phyloP scores from a whole-genome alignment of 1,284 basidiomycete genomes.

The Fomitopsis betulina region DNA sequence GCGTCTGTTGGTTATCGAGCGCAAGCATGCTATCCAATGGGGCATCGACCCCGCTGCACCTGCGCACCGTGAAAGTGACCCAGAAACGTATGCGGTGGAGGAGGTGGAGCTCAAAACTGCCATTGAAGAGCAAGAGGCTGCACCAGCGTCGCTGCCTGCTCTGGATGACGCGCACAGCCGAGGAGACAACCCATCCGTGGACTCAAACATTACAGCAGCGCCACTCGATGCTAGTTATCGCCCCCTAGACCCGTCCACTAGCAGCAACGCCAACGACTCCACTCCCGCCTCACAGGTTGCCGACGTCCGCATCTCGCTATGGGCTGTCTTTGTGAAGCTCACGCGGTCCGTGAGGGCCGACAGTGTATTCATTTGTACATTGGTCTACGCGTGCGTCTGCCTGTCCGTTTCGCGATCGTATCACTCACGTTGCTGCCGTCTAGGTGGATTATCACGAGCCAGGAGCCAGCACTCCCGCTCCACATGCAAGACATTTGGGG shows the following conservation, averaged over 20 bases:
- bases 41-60: constrained; percentile 40
- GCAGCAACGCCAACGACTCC: too few species aligned
- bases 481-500: constrained; percentile 58
- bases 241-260: too few species aligned
- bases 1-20: constrained; percentile 60
- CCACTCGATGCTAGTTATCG: too few species aligned
- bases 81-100: background rate
- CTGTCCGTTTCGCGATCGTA: background rate
- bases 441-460: constrained; percentile 49
- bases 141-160: background rate
- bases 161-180: too few species aligned
- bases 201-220: too few species aligned
- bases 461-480: constrained; percentile 66
- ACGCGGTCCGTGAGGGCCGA: constrained; percentile 52
- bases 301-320: constrained; percentile 10
- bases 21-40: constrained; percentile 50
- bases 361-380: constrained; percentile 44
- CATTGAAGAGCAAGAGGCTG: background rate
- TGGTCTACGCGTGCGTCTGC: constrained; percentile 56
- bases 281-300: background rate
- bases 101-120: constrained; percentile 1
- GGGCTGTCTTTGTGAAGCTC: constrained; percentile 39
- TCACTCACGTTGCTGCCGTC: background rate
- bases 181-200: too few species aligned
- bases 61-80: constrained; percentile 9